phyloP scores from a whole-genome alignment of 1,139 yeast genomes.

The Debaryomyces singareniensis region DNA sequence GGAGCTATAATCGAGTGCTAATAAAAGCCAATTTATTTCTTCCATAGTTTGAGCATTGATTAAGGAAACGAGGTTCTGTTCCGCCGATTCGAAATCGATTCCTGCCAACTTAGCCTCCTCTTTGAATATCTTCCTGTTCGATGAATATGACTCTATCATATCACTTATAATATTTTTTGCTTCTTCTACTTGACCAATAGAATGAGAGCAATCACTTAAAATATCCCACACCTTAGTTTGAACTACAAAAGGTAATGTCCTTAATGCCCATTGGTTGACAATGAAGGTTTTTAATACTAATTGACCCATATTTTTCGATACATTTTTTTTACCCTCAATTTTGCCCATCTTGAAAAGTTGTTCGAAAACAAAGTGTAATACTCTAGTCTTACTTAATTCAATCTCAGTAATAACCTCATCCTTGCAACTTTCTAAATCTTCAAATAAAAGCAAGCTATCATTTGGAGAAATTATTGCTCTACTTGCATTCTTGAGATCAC shows the following conservation, averaged over 20 bases:
- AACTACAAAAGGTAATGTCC: constrained; percentile 24
- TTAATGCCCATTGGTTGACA: constrained; percentile 38
- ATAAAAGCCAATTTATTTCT: constrained; percentile 58
- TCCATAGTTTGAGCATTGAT: constrained; percentile 38
- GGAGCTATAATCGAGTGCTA: constrained; percentile 29
- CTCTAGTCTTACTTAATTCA: constrained; percentile 22
- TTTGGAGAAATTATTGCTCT: constrained; percentile 57
- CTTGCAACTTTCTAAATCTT: constrained; percentile 31
- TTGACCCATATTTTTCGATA: constrained; percentile 33
- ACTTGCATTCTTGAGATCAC: constrained; percentile 31
- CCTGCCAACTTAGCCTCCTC: constrained; percentile 41
- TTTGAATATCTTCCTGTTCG: constrained; percentile 38
- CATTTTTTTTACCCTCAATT: constrained; percentile 15
- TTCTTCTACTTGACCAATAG: constrained; percentile 19
- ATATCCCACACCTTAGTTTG: constrained; percentile 31
- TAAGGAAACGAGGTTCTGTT: constrained; percentile 46
- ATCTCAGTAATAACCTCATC: constrained; percentile 21
- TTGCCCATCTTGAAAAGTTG: constrained; percentile 17
- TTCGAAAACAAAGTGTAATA: constrained; percentile 20
- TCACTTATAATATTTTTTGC: constrained; percentile 23
- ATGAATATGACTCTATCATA: constrained; percentile 23
- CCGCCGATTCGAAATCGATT: constrained; percentile 43
- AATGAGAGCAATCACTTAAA: constrained; percentile 16
- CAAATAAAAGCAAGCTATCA: constrained; percentile 49
- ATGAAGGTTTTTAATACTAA: constrained; percentile 31